Base-by-base conservation (phyloP, 1,139 yeast species). In the Pichia sp. region DNA sequence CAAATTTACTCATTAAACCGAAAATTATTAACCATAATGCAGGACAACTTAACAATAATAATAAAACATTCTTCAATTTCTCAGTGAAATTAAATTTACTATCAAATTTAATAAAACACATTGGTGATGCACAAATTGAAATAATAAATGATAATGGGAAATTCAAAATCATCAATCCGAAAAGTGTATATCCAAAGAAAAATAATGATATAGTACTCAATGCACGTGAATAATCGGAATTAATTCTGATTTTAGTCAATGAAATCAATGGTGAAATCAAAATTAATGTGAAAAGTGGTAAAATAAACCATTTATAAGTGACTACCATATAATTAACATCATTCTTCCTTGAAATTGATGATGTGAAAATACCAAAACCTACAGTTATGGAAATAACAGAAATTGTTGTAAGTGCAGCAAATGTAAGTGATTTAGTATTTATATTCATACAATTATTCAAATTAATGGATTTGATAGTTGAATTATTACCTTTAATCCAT, bases 111-210 rank as follows among this genome's bases (percentile, higher is more conserved):
- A 84, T 65, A 56, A 83, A 76, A 0, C 84, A 77, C 55, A 89
- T 64, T 3, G 96, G 95, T 28, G 80, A 64, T 1, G 85, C 75
- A 24, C 76, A 61, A 1, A 84, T 44, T 1, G 95, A 93, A 44
- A 89, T 67, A 4, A 70, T 59, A 41, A 85, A 69, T 0, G 96
- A 85, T 48, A 91, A 68, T 3, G 96, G 71, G 61, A 89, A 91
- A 61, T 91, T 89, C 31, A 89, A 74, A 52, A 88, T 86, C 41
- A 93, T 68, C 32, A 88, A 64, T 0, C 95, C 79, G 10, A 86
- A 77, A 34, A 88, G 69, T 30, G 80, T 68, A 58, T 86, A 69
- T 28, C 95, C 79, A 43, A 82, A 71, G 48, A 75, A 73, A 35
- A 58, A 53, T 9, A 66, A 59, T 34, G 70, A 60, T 5, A 56